phyloP scores from a whole-genome alignment of 2,329 filamentous ascomycete species.

The Didymella segeticola region DNA sequence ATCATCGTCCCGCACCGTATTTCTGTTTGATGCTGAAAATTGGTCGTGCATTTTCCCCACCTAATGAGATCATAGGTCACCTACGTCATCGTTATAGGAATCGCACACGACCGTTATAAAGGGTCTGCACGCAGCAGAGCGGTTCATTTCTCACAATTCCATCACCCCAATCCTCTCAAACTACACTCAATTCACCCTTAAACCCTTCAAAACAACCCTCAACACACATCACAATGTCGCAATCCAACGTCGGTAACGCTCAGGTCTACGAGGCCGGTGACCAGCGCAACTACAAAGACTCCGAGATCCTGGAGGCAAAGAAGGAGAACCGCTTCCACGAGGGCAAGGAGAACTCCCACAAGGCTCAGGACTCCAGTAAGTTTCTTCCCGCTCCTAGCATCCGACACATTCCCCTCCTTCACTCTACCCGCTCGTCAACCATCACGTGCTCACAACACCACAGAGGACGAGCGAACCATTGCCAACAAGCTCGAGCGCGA shows the following conservation, averaged over 20 bases:
- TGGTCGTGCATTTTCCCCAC: constrained; percentile 30
- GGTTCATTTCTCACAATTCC: background rate
- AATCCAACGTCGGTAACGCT: constrained; percentile 71
- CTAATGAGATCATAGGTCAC: constrained; percentile 30
- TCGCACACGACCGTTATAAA: constrained; percentile 21
- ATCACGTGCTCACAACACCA: constrained; percentile 34
- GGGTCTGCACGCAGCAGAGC: constrained; percentile 13
- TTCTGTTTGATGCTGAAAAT: constrained; percentile 25
- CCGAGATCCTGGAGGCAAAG: constrained; percentile 60
- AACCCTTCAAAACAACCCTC: background rate
- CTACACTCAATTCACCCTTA: background rate
- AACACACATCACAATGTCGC: constrained; percentile 53
- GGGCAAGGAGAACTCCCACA: constrained; percentile 73
- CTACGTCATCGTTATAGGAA: constrained; percentile 28
- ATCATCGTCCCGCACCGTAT: constrained; percentile 15
- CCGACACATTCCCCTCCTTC: background rate
- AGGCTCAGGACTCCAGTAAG: constrained; percentile 74
- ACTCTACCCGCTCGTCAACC: background rate
- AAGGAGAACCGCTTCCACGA: constrained; percentile 71
- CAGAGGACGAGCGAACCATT: constrained; percentile 73
- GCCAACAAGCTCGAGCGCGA: constrained; percentile 74
- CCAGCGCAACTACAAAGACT: constrained; percentile 69
- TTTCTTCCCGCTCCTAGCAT: background rate
- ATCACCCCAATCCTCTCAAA: constrained; percentile 3
- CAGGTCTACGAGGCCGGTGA: constrained; percentile 78